Percentiles rank a stretch among this genome's conserved stretches.
These are phyloP conservation scores for Syncephalastrum contaminatum DNA, from an alignment of 371 early-diverging fungal genomes.

Conservation along the genomic window DNA sequence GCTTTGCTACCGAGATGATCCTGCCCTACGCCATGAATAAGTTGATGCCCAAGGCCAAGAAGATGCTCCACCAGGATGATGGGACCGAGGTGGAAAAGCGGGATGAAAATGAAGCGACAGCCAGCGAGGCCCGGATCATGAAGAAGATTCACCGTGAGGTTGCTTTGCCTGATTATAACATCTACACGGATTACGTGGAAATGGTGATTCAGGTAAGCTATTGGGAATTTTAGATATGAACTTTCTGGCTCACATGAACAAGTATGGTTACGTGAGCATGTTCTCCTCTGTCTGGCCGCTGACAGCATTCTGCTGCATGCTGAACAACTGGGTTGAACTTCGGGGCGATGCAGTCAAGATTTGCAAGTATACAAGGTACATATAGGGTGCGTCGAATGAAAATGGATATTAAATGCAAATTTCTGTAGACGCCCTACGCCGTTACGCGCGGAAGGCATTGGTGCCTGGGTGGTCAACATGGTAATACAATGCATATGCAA, in stretches of 20 bases:
- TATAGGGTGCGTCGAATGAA: neutral
- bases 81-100: neutral
- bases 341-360: constrained; percentile 88
- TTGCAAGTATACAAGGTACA: constrained; percentile 66
- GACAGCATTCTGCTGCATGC: constrained; percentile 72
- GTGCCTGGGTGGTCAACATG: constrained; percentile 82
- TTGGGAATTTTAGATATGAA: neutral
- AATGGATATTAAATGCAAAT: neutral
- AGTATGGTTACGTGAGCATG: constrained; percentile 87
- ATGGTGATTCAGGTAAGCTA: constrained; percentile 78
- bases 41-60: constrained; percentile 40
- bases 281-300: constrained; percentile 86
- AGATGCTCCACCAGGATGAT: constrained; percentile 17
- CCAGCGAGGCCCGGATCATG: constrained; percentile 45
- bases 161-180: constrained; percentile 73
- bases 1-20: constrained; percentile 70
- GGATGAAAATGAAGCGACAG: constrained; percentile 12
- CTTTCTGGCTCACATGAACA: neutral
- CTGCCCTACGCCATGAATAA: constrained; percentile 65
- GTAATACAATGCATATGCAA: constrained; percentile 17
- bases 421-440: constrained; percentile 73
- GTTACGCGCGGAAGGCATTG: constrained; percentile 75
- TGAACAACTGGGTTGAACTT: constrained; percentile 89
- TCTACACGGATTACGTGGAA: constrained; percentile 88
- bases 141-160: constrained; percentile 49